A percentile compares a stretch with the other conserved stretches of the same genome.
These are phyloP conservation scores for Geosmithia flava DNA, from an alignment of 2,329 filamentous ascomycete genomes.

Conservation along the genomic window DNA sequence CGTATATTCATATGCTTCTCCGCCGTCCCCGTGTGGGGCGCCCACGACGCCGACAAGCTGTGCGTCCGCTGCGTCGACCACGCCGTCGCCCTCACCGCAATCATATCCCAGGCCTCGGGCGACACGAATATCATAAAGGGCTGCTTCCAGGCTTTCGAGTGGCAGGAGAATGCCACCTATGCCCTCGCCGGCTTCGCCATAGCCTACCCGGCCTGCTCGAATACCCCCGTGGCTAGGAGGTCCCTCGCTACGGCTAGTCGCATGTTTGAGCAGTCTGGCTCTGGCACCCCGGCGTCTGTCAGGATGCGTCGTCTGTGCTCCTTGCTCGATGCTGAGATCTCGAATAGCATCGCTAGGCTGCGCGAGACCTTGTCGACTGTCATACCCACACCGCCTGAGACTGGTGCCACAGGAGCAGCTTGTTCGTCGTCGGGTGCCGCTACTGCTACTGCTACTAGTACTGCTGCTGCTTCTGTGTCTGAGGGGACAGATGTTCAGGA, in stretches of 20 bases:
- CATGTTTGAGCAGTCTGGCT: background rate
- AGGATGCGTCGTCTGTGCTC: background rate
- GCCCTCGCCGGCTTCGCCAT: slow-evolving; percentile 3
- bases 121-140: slow-evolving; percentile 2
- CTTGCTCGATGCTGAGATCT: background rate
- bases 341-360: background rate
- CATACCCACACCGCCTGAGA: background rate
- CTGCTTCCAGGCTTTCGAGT: slow-evolving; percentile 3
- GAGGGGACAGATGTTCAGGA: background rate
- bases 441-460: background rate
- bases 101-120: background rate
- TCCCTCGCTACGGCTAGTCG: background rate
- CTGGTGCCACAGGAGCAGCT: too few relatives aligned
- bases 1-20: slow-evolving; percentile 2
- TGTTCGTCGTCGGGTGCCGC: background rate
- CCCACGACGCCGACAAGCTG: background rate
- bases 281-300: background rate
- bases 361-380: background rate
- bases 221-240: background rate
- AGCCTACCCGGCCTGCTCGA: slow-evolving; percentile 1
- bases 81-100: slow-evolving; percentile 1
- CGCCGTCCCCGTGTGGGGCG: background rate
- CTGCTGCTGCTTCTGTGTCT: background rate
- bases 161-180: slow-evolving; percentile 2
- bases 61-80: slow-evolving; percentile 1